These are phyloP conservation scores for Hericium erinaceus DNA, from an alignment of 768 basidiomycete species.

Conservation along the genomic window DNA sequence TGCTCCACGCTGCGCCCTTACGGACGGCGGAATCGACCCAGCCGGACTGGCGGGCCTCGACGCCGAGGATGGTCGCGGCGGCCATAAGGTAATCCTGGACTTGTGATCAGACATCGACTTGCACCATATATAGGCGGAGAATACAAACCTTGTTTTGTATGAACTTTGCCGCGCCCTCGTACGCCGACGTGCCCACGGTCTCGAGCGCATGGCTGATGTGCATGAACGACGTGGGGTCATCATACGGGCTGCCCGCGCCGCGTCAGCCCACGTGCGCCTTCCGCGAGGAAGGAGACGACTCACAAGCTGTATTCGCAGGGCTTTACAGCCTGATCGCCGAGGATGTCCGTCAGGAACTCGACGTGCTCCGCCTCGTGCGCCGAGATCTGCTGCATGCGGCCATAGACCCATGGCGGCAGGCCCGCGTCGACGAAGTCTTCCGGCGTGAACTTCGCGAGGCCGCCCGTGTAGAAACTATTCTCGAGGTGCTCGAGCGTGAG, in stretches of 20 bases:
- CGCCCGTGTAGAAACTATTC: conserved; percentile 24
- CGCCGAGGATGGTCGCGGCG: conserved; percentile 47
- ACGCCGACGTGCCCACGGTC: conserved; percentile 44
- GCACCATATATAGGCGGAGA: conserved; percentile 16
- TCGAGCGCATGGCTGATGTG: conserved; percentile 43
- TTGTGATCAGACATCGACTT: neutral
- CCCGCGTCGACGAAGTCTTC: conserved; percentile 29
- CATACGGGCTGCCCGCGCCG: conserved; percentile 28
- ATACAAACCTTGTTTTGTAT: conserved; percentile 33
- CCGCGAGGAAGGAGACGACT: neutral
- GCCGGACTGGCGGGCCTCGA: conserved; percentile 54
- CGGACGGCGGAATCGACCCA: conserved; percentile 48
- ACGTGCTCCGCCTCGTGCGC: conserved; percentile 36
- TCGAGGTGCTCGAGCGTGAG: conserved; percentile 30
- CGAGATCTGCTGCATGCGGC: conserved; percentile 26
- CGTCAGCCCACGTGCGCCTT: neutral
- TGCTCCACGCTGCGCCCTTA: conserved; percentile 44
- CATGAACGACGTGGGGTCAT: conserved; percentile 38
- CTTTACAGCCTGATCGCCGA: conserved; percentile 27
- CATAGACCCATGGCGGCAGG: conserved; percentile 27
- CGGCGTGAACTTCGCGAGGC: conserved; percentile 27
- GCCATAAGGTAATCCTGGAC: conserved; percentile 35
- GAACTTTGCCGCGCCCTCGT: conserved; percentile 43
- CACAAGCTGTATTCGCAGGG: conserved; percentile 33
- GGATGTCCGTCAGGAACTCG: conserved; percentile 23